Conservation (phyloP, 176 grass and related monocot species). For the Oryza punctata region DNA sequence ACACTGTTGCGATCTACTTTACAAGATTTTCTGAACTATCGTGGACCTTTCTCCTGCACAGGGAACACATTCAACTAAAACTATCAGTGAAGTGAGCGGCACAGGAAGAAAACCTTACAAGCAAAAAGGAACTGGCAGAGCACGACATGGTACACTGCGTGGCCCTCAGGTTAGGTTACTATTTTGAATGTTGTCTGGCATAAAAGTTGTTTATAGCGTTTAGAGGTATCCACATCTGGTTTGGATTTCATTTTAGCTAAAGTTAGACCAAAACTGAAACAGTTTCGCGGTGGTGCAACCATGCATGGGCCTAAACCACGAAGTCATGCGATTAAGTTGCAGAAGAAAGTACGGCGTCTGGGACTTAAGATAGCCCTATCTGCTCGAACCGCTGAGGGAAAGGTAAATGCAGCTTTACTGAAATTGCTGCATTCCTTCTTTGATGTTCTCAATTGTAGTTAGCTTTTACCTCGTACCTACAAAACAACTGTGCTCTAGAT, state of each 20-base stretch:
- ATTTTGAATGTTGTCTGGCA: slow-evolving; percentile 12
- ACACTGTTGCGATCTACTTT: background rate
- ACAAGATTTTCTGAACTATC: slow-evolving; percentile 2
- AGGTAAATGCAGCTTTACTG: slow-evolving; percentile 46
- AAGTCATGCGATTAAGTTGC: slow-evolving; percentile 87
- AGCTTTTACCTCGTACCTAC: background rate
- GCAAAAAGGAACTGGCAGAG: slow-evolving; percentile 83
- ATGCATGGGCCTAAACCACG: slow-evolving; percentile 94
- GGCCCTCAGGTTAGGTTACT: slow-evolving; percentile 65
- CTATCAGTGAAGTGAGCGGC: slow-evolving; percentile 82
- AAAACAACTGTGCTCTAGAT: background rate
- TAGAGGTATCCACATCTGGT: background rate
- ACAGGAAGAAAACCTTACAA: slow-evolving; percentile 81
- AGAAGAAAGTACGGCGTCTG: slow-evolving; percentile 81
- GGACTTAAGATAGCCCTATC: slow-evolving; percentile 93
- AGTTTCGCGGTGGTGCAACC: slow-evolving; percentile 78
- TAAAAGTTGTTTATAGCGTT: slow-evolving; percentile 2
- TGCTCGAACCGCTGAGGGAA: slow-evolving; percentile 79
- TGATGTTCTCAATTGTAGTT: background rate
- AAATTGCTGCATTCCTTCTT: background rate
- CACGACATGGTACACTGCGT: slow-evolving; percentile 76
- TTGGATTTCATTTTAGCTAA: slow-evolving; percentile 22
- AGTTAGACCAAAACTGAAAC: slow-evolving; percentile 40
- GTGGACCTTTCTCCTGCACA: slow-evolving; percentile 34
- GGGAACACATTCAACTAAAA: slow-evolving; percentile 93